phyloP scores from a whole-genome alignment of 2,329 filamentous ascomycete species.

The Nigrospora sphaerica region DNA sequence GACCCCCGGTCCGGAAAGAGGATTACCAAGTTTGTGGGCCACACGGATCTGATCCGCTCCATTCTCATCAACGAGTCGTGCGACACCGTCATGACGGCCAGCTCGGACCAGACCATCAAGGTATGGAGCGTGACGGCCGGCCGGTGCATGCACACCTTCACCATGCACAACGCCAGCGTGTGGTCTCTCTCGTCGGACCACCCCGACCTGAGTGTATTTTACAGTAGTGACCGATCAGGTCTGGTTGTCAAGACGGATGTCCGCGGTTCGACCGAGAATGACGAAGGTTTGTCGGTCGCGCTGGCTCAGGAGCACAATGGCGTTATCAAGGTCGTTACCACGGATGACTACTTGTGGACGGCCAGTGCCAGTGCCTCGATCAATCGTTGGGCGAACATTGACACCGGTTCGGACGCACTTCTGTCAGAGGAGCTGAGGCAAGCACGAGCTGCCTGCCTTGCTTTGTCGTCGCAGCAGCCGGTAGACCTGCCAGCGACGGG shows the following conservation, averaged over 20 bases:
- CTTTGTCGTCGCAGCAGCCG: constrained; percentile 28
- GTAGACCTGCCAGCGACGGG: constrained; percentile 25
- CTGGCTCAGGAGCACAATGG: constrained; percentile 87
- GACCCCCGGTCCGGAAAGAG: constrained; percentile 82
- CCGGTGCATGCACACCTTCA: constrained; percentile 94
- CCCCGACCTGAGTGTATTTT: constrained; percentile 80
- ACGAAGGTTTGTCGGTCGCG: constrained; percentile 86
- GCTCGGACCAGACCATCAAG: constrained; percentile 95
- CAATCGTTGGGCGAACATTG: constrained; percentile 83
- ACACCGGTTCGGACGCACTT: constrained; percentile 67
- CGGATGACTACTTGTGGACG: constrained; percentile 79
- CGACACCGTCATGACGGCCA: constrained; percentile 88
- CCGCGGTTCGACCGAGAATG: constrained; percentile 62
- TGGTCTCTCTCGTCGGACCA: constrained; percentile 93
- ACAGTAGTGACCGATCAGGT: constrained; percentile 88
- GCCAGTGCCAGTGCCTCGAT: constrained; percentile 86
- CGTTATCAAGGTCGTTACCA: constrained; percentile 60
- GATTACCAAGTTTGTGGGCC: constrained; percentile 93
- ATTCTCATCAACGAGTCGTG: constrained; percentile 85
- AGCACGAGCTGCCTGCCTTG: constrained; percentile 31
- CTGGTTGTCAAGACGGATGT: constrained; percentile 96
- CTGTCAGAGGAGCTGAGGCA: constrained; percentile 48
- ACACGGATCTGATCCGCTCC: constrained; percentile 89
- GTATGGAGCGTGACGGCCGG: constrained; percentile 95
- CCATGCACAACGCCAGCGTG: constrained; percentile 97